Conservation (phyloP, 1,284 basidiomycete genomes). For the Pseudozyma tsukubaensis region DNA sequence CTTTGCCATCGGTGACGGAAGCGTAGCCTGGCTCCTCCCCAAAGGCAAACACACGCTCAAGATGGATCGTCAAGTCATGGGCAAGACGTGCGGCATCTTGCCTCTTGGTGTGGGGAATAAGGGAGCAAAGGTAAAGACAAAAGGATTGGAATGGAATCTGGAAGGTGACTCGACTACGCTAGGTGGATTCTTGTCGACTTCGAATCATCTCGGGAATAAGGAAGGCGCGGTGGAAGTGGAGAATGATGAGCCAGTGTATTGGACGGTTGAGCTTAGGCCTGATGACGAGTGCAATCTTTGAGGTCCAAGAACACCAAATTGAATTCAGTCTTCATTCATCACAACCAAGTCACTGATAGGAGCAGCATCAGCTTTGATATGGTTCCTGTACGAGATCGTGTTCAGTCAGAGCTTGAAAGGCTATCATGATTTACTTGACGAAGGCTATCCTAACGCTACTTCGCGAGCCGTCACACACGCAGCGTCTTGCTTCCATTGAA, state of each 20-base stretch:
- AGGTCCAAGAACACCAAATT: not conserved
- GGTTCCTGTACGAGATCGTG: no score
- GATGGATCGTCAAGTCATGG: constrained; percentile 79
- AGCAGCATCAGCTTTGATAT: not conserved
- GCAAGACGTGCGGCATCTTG: constrained; percentile 90
- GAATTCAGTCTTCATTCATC: not conserved
- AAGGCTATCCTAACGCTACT: no score
- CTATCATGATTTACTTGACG: no score
- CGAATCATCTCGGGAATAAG: constrained; percentile 78
- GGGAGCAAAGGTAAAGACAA: constrained; percentile 80
- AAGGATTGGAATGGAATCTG: constrained; percentile 89
- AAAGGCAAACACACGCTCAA: constrained; percentile 80
- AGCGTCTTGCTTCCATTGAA: no score
- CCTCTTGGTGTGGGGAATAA: constrained; percentile 78
- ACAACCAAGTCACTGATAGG: not conserved
- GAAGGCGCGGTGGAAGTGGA: constrained; percentile 76
- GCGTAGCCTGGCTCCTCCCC: constrained; percentile 87
- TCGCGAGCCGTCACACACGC: no score
- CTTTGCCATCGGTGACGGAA: constrained; percentile 86
- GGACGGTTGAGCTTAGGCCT: constrained; percentile 77
- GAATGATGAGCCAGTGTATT: constrained; percentile 86
- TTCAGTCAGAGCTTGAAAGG: no score
- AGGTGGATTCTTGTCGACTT: constrained; percentile 78
- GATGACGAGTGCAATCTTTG: constrained; percentile 29
- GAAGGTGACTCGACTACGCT: constrained; percentile 48